Percentiles rank a stretch among this genome's conserved stretches.
These are phyloP conservation scores for Cytospora chrysosperma DNA, from an alignment of 2,329 filamentous ascomycete species.

Conservation along the genomic window DNA sequence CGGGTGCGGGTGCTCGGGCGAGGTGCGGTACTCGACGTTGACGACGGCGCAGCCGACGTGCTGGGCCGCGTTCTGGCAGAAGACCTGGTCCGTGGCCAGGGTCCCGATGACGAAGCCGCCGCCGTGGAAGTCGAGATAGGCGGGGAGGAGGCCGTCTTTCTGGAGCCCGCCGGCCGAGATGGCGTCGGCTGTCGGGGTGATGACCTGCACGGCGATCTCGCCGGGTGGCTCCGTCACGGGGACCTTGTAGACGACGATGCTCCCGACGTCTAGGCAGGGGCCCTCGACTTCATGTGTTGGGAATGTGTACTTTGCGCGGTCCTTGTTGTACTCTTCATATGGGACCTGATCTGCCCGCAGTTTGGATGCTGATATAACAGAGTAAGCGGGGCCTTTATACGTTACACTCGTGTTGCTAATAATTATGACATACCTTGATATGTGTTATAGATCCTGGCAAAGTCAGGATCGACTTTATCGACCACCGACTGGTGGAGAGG, in stretches of 20 bases:
- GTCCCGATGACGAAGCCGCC: conserved; percentile 21
- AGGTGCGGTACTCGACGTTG: conserved; percentile 20
- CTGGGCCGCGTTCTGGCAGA: conserved; percentile 19
- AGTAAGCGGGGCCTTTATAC: background rate
- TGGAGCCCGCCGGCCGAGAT: conserved; percentile 4
- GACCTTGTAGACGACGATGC: conserved; percentile 5
- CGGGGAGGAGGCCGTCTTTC: conserved; percentile 11
- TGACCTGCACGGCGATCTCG: conserved; percentile 18
- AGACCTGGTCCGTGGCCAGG: conserved; percentile 12
- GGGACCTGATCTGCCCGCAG: conserved; percentile 21
- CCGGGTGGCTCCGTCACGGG: conserved; percentile 9
- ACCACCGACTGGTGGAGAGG: conserved; percentile 39
- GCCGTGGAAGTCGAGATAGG: conserved; percentile 20
- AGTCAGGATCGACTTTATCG: conserved; percentile 37
- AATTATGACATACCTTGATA: conserved; percentile 33
- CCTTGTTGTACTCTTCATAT: conserved; percentile 20
- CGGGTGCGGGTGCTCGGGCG: conserved; percentile 20
- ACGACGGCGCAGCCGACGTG: conserved; percentile 18
- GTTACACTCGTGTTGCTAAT: background rate
- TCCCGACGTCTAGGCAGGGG: conserved; percentile 2
- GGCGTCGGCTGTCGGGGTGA: conserved; percentile 12
- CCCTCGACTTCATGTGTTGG: conserved; percentile 14
- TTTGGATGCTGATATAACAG: conserved; percentile 1
- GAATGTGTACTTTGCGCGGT: conserved; percentile 21
- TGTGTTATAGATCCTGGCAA: conserved; percentile 39